These are phyloP conservation scores for Lagenidium sp. DNA, from an alignment of 352 stramenopile species.

Conservation along the genomic window DNA sequence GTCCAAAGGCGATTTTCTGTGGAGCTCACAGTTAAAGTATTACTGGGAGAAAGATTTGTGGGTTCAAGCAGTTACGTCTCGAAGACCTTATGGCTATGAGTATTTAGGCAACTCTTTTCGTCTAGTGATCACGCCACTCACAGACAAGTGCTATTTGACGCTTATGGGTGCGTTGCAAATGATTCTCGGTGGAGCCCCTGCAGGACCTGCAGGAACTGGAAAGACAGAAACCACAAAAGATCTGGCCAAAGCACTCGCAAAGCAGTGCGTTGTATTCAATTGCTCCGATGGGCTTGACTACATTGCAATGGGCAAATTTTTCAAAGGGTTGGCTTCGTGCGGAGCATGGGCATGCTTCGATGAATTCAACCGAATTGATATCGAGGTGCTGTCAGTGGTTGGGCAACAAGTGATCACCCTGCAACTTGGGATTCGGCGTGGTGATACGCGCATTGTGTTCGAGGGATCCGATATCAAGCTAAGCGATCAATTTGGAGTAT, in stretches of 20 bases:
- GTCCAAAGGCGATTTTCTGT: slow-evolving; percentile 83
- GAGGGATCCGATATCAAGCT: slow-evolving; percentile 93
- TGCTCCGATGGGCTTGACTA: slow-evolving; percentile 92
- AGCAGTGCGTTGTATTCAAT: slow-evolving; percentile 95
- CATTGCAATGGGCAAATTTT: slow-evolving; percentile 94
- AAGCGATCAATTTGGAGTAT: slow-evolving; percentile 86
- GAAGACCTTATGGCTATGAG: slow-evolving; percentile 92
- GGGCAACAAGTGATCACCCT: slow-evolving; percentile 90
- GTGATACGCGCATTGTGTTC: slow-evolving; percentile 87
- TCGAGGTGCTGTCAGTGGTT: slow-evolving; percentile 83
- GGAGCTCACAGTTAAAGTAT: slow-evolving; percentile 86
- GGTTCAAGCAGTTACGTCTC: slow-evolving; percentile 86
- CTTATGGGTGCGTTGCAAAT: slow-evolving; percentile 95
- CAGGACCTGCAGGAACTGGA: slow-evolving; percentile 89
- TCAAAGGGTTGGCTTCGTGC: slow-evolving; percentile 90
- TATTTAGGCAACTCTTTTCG: slow-evolving; percentile 95
- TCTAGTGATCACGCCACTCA: slow-evolving; percentile 94
- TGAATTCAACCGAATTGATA: slow-evolving; percentile 88
- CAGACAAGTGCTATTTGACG: slow-evolving; percentile 95
- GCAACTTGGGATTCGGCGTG: slow-evolving; percentile 78
- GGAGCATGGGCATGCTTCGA: slow-evolving; percentile 91
- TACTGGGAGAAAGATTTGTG: slow-evolving; percentile 91
- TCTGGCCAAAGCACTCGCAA: slow-evolving; percentile 91
- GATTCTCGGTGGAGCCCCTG: slow-evolving; percentile 90
- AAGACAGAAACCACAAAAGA: slow-evolving; percentile 96